Evolutionary conservation across 2,329 filamentous ascomycete species (phyloP), one percentile per base, ranked within the genome.

Genomic region (Ophiobolus disseminans): DNA sequence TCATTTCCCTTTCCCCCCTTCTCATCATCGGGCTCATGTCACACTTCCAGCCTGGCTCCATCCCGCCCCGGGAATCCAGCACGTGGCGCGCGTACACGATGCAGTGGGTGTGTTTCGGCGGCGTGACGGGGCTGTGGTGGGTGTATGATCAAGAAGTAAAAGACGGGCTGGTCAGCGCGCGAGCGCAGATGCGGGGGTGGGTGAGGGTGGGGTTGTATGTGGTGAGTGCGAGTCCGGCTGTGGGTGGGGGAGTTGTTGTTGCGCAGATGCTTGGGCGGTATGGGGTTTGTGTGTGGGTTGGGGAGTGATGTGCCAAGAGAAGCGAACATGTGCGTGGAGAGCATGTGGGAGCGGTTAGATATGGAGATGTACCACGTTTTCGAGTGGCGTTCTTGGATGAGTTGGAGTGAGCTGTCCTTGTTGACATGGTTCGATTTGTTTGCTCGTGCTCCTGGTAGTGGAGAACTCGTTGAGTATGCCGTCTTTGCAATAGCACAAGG

Each of bases 231-330:
- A 43, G 36, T 28, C 58, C 62, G 1, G 62, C 66, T 1, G 46
- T 70, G 3, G 61, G 62, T 1, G 65, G 63, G 1, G 63, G 65
- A 36, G 40, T 68, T 8, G 58, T 66, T 21, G 66, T 70, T 13
- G 61, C 50, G 11, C 53, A 68, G 48, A 69, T 69, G 68, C 14
- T 70, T 14, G 44, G 3, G 21, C 49, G 55, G 8, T 71, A 66
- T 54, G 66, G 60, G 20, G 42, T 48, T 46, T 62, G 60, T 42
- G 31, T 41, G 13, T 58, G 50, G 53, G 44, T 58, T 25, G 53
- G 57, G 6, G 55, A 54, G 19, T 57, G 35, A 37, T 11, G 20
- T 11, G 13, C n/a, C n/a, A n/a, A n/a, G n/a, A n/a, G n/a, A n/a
- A n/a, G n/a, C n/a, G n/a, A n/a, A n/a, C n/a, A n/a, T n/a, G n/a